These are phyloP conservation scores for Eucalyptus cloeziana DNA, from an alignment of 345 rosid species.

Conservation along the genomic window DNA sequence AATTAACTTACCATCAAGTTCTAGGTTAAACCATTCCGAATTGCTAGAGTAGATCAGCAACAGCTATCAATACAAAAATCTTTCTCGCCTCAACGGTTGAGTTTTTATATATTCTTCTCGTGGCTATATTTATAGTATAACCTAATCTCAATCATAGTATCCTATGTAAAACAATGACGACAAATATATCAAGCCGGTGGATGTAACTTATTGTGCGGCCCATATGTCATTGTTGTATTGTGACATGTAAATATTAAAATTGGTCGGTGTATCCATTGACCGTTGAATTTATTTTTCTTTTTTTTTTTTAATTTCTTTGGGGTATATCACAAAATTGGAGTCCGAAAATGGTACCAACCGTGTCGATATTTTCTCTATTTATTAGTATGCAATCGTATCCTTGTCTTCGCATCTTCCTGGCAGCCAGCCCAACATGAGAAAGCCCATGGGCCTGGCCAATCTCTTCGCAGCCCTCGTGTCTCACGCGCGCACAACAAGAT, in stretches of 20 bases:
- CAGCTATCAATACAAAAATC: not conserved
- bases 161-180: not conserved
- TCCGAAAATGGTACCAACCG: not conserved
- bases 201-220: not conserved
- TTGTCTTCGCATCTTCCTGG: not conserved
- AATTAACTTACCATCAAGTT: not conserved
- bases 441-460: not conserved
- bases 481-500: not conserved
- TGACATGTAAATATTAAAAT: not conserved
- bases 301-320: fast-evolving
- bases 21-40: not conserved
- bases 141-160: not conserved
- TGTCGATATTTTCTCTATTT: not conserved
- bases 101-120: not conserved
- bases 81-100: not conserved
- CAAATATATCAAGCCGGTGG: not conserved
- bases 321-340: not conserved
- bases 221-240: not conserved
- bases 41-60: not conserved
- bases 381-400: not conserved
- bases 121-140: not conserved
- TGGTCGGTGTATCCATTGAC: not conserved
- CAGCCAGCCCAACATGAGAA: not conserved
- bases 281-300: not conserved
- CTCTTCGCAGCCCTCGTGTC: not conserved